Base-by-base conservation (phyloP, 768 basidiomycete genomes). In the Mycena chlorophos region DNA sequence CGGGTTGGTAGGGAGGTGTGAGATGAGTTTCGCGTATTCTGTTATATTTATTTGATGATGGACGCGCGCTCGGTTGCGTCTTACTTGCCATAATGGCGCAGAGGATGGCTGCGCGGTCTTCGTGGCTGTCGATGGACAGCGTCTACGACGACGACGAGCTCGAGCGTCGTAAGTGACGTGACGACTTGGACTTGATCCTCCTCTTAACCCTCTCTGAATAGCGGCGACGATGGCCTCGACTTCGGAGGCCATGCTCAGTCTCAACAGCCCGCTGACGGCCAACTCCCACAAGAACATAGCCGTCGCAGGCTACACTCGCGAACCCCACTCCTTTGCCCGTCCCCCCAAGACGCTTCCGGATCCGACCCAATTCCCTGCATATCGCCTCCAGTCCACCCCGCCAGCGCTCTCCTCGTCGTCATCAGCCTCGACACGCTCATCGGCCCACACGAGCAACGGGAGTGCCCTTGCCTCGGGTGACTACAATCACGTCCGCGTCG, bases 331-430 rank as follows among this genome's bases (percentile, higher is more conserved):
- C 31, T 79, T 74, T 69, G 73, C 72, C 65, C 78, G 69, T 56
- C 77, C 73, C 47, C 76, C 74, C 34, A 79, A 77, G 69, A 70
- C 64, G 57, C 73, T 87, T 49, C 82, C 82, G 49, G 87, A 89
- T 68, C 85, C 86, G 27, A 77, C 81, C 5, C 84, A 82, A 45
- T 88, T 84, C 63, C 87, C 89, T 20, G 84, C 87, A 23, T 83
- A 80, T 55, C 81, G 82, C 38, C 71, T 76, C 5, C 82, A 77
- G 49, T 72, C 71, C 31, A 74, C 73, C 48, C 71, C 73, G 29
- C 86, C 86, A 3, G 76, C 85, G 16, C 82, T 89, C 51, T 89
- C 88, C 2, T 87, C 87, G 3, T 88, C 91, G 0, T 86, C 87
- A 23, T 83, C 86, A 28, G 77, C 80, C 1, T 89, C 88, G 4